Conservation (phyloP, 345 rosid genomes). For the Cochlearia excelsa region DNA sequence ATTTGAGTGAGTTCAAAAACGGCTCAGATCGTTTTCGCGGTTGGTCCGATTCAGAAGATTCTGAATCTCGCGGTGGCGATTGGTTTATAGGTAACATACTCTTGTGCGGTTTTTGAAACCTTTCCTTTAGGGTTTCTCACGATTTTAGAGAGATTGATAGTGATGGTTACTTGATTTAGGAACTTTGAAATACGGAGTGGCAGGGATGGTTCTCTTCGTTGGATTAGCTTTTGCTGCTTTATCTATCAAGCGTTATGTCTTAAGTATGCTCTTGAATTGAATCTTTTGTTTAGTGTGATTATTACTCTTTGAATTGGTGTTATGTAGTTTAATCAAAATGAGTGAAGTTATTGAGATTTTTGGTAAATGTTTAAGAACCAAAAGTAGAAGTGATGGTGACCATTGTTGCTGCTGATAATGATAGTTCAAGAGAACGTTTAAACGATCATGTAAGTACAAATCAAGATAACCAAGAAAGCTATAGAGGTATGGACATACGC, state of each 20-base stretch:
- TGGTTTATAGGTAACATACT: conserved; percentile 51
- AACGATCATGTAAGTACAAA: conserved; percentile 22
- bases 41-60: conserved; percentile 54
- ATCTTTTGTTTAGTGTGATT: background rate
- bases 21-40: conserved; percentile 57
- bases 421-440: conserved; percentile 33
- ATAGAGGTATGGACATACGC: conserved; percentile 30
- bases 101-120: too few species aligned
- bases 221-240: conserved; percentile 63
- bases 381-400: conserved; percentile 54
- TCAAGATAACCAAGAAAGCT: conserved; percentile 33
- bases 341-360: background rate
- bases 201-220: conserved; percentile 55
- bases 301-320: background rate
- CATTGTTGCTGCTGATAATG: conserved; percentile 25
- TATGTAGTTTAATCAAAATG: background rate
- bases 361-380: conserved; percentile 41
- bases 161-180: conserved; percentile 41
- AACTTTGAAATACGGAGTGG: conserved; percentile 55
- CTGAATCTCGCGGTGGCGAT: conserved; percentile 42
- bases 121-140: too few species aligned
- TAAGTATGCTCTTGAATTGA: conserved; percentile 41
- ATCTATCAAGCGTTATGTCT: conserved; percentile 45
- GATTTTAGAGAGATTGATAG: background rate
- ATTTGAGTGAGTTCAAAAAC: background rate